A percentile compares a stretch with the other conserved stretches of the same genome.
phyloP scores from a whole-genome alignment of 208 protist genomes.

The Trypanosoma vivax region DNA sequence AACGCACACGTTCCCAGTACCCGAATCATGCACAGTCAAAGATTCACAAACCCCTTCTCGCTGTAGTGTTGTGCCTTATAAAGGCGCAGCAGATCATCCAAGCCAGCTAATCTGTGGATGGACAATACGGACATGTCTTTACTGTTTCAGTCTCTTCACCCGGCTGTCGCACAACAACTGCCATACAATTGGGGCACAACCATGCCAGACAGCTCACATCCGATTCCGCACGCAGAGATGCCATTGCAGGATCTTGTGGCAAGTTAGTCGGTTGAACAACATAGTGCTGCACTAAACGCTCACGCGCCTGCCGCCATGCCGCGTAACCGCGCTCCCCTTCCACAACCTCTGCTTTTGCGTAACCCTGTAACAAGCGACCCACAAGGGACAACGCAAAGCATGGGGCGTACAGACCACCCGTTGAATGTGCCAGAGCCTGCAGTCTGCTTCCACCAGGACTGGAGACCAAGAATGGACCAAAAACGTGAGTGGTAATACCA shows the following conservation, averaged over 20 bases:
- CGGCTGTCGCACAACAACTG: slow-evolving; percentile 30
- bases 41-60: no score
- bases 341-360: neutral
- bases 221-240: neutral
- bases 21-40: no score
- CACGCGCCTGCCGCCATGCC: slow-evolving; percentile 30
- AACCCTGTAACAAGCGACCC: slow-evolving; percentile 2
- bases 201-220: slow-evolving; percentile 42
- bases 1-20: no score
- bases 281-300: slow-evolving; percentile 58
- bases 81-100: no score
- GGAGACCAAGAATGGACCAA: slow-evolving; percentile 24
- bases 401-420: slow-evolving; percentile 11
- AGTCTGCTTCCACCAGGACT: slow-evolving; percentile 1
- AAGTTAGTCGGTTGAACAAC: slow-evolving; percentile 45
- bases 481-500: slow-evolving; percentile 34
- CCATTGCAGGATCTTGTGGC: slow-evolving; percentile 14
- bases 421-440: slow-evolving; percentile 11
- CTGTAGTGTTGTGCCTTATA: no score
- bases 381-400: slow-evolving; percentile 14
- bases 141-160: slow-evolving; percentile 12
- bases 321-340: neutral
- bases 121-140: slow-evolving; percentile 13
- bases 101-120: neutral
- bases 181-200: slow-evolving; percentile 67